A percentile compares a stretch with the other conserved stretches of the same genome.
These are phyloP conservation scores for Shiraia sp. DNA, from an alignment of 2,329 filamentous ascomycete genomes.

Conservation along the genomic window DNA sequence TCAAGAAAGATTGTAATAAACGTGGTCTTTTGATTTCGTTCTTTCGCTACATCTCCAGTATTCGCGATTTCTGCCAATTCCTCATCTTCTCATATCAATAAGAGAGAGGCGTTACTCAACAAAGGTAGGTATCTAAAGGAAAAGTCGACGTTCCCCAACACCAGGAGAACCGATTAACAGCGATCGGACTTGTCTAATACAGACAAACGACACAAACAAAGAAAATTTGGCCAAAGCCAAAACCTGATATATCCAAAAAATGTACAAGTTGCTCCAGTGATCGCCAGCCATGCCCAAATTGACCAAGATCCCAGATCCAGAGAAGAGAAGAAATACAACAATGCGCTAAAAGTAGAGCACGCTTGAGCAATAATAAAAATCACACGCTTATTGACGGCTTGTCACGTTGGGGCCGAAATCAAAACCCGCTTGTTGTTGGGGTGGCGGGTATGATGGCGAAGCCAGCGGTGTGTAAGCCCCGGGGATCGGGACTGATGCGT, in stretches of 20 bases:
- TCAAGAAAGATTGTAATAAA: not conserved
- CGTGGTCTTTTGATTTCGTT: constrained; percentile 3
- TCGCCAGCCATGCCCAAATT: constrained; percentile 21
- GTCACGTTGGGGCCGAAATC: constrained; percentile 44
- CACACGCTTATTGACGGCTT: constrained; percentile 21
- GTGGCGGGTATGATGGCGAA: constrained; percentile 48
- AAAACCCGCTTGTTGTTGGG: constrained; percentile 35
- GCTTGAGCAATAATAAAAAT: constrained; percentile 1
- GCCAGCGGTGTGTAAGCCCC: constrained; percentile 69
- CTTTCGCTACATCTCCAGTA: constrained; percentile 1
- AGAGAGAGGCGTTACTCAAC: constrained; percentile 5
- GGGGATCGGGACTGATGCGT: constrained; percentile 86
- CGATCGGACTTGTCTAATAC: constrained; percentile 6
- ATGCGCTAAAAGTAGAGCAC: not conserved
- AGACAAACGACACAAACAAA: constrained; percentile 8
- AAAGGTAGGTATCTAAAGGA: constrained; percentile 8
- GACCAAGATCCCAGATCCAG: constrained; percentile 24
- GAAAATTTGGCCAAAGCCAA: constrained; percentile 12
- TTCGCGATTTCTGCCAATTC: not conserved
- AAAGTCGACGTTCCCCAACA: constrained; percentile 2
- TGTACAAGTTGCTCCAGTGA: constrained; percentile 27
- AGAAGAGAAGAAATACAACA: constrained; percentile 5
- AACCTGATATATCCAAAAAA: constrained; percentile 19
- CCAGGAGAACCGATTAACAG: constrained; percentile 4
- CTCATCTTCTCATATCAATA: constrained; percentile 1